Percentiles rank a stretch among this genome's conserved stretches.
phyloP scores from a whole-genome alignment of 352 stramenopile species.

The Globisporangium barbulae region DNA sequence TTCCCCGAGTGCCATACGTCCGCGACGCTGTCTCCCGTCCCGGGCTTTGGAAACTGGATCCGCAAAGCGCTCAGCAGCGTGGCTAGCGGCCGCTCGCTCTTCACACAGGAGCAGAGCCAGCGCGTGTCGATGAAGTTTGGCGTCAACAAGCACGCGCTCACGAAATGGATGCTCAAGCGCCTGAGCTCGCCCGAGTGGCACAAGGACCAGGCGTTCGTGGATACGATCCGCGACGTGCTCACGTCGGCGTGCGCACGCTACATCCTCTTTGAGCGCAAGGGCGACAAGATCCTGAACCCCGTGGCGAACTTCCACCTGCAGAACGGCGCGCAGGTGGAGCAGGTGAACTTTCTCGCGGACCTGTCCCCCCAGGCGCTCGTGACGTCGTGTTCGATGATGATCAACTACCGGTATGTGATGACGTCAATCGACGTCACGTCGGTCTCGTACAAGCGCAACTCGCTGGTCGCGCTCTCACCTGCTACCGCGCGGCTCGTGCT shows the following conservation, averaged over 20 bases:
- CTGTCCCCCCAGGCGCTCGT: slow-evolving; percentile 41
- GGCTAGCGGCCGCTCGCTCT: slow-evolving; percentile 33
- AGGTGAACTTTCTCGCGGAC: slow-evolving; percentile 82
- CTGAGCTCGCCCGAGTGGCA: slow-evolving; percentile 50
- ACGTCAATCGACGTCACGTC: slow-evolving; percentile 73
- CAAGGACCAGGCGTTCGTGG: slow-evolving; percentile 38
- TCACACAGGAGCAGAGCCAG: slow-evolving; percentile 48
- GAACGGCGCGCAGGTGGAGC: slow-evolving; percentile 82
- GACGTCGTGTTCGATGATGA: slow-evolving; percentile 70
- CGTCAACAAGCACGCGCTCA: slow-evolving; percentile 44
- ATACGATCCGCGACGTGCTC: slow-evolving; percentile 50
- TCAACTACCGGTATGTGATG: slow-evolving; percentile 89
- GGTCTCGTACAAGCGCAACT: slow-evolving; percentile 77
- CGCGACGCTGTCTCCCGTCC: slow-evolving; percentile 77
- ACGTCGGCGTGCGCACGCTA: slow-evolving; percentile 64
- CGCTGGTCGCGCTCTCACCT: slow-evolving; percentile 58
- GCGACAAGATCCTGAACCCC: slow-evolving; percentile 76
- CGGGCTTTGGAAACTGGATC: slow-evolving; percentile 74
- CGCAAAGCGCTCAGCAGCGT: slow-evolving; percentile 33
- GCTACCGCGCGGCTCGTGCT: slow-evolving; percentile 56
- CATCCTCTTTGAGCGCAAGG: slow-evolving; percentile 75
- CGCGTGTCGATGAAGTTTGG: slow-evolving; percentile 55
- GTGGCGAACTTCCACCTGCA: slow-evolving; percentile 86
- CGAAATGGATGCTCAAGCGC: slow-evolving; percentile 70
- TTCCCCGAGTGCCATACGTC: slow-evolving; percentile 64